A percentile compares a stretch with the other conserved stretches of the same genome.
These are phyloP conservation scores for Guadua angustifolia DNA, from an alignment of 176 grass and related monocot genomes.

Conservation along the genomic window DNA sequence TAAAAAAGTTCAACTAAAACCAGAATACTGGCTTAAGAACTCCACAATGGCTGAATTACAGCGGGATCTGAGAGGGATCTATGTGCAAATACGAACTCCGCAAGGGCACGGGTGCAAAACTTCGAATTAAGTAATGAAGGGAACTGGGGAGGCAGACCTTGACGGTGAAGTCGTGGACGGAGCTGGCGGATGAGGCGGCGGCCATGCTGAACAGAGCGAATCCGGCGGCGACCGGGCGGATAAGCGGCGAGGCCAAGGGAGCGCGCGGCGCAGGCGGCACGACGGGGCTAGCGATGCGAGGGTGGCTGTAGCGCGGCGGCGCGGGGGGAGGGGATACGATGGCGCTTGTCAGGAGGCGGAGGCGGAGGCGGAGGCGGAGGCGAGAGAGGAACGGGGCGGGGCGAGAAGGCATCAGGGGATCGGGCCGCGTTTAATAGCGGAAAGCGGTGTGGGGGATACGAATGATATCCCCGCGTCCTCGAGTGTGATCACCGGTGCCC, in stretches of 20 bases:
- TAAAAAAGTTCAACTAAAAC: background rate
- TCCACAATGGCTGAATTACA: background rate
- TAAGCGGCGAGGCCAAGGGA: constrained; percentile 7
- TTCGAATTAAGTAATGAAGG: background rate
- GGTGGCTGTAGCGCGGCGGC: constrained; percentile 5
- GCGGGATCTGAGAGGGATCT: background rate
- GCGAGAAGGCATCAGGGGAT: constrained; percentile 11
- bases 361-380: constrained; percentile 29
- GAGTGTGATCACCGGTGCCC: no score
- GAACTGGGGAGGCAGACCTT: constrained; percentile 55
- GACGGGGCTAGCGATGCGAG: background rate
- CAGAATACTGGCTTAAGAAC: background rate
- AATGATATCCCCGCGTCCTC: no score
- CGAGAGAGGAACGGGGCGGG: constrained; percentile 22
- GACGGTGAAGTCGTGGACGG: constrained; percentile 79
- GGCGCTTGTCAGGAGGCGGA: constrained; percentile 13
- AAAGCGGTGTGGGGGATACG: no score
- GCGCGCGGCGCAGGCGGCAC: background rate
- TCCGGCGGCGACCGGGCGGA: constrained; percentile 22
- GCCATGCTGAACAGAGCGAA: constrained; percentile 54
- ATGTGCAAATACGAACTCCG: constrained; percentile 7
- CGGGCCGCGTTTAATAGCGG: background rate
- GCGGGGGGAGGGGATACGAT: background rate
- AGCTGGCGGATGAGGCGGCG: constrained; percentile 47
- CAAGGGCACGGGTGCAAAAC: background rate